Evolutionary conservation across 75 land plant species (phyloP), one percentile per base, ranked within the genome.

Genomic region (Sequoia sempervirens): DNA sequence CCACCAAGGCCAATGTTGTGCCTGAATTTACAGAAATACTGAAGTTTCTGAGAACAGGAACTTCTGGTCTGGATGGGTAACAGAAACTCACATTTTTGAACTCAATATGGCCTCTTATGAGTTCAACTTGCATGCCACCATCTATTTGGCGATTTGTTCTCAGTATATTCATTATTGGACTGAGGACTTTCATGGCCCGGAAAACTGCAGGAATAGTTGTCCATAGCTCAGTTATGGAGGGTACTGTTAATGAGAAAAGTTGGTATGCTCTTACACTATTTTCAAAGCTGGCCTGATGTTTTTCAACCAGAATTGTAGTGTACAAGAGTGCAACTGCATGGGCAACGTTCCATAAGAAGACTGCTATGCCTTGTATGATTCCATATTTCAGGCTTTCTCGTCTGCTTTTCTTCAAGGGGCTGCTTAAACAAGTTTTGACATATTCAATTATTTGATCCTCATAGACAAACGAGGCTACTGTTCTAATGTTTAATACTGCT

Each of bases 311-410:
- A 53, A 89, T 82, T 50, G 91, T 85, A 36, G 92, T 87, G 81
- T 91, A 91, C 91, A 91, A 91, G 78, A 91, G 82, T 54, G 92
- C 92, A 66, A 93, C 46, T 23, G 91, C 94, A 88, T 93, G 92
- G 64, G 94, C 90, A 81, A 90, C 87, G 79, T 89, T 91, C 83
- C 92, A 84, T 8, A 84, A 79, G 87, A 89, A 89, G 54, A 91
- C 91, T 15, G 94, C 89, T 68, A 30, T 28, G 12, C 72, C 72
- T 68, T 68, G 72, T n/a, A 68, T 68, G 11, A 10, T 8, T 30
- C 72, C 92, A 72, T 90, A 88, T 66, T 91, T 87, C n/a, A 91
- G 83, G 50, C 90, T 92, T 45, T 88, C 76, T 61, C n/a, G 68
- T 70, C 90, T 85, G 82, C 88, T 83, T 2, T 79, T 86, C 61